Base-by-base conservation (phyloP, 2,329 filamentous ascomycete species). In the Hansfordia pulvinata region DNA sequence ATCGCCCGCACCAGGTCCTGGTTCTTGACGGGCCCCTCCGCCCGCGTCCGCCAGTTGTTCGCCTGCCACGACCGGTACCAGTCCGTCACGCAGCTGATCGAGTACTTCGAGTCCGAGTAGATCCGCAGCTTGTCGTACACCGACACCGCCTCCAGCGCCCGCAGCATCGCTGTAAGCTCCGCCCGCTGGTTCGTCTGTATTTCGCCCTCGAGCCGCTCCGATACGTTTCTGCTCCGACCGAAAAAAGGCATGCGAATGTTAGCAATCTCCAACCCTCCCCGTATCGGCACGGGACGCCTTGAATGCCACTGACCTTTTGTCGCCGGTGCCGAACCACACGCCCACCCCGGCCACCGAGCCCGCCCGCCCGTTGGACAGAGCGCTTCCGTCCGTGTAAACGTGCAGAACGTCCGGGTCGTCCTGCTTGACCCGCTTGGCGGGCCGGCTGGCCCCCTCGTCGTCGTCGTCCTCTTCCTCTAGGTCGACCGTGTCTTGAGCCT, bases 181-280 rank as follows among this genome's bases (percentile, higher is more conserved):
- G 88, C 90, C 3, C 90, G 80, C 50, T 96, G 84, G 48, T 98
- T 98, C 1, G 90, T 96, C 53, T 96, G 90, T 8, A 64, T 62
- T 10, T 65, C 60, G 26, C 84, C 84, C 27, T 63, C 54, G 3
- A 94, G 67, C 4, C 75, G 72, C 52, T 92, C 85, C 9, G 81
- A 82, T 14, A 93, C 48, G 44, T 76, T 76, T 36, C 62, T 66
- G 28, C 14, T 14, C 10, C n/a, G n/a, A n/a, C n/a, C n/a, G n/a
- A n/a, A n/a, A n/a, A n/a, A n/a, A n/a, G n/a, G n/a, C n/a, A n/a
- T n/a, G n/a, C n/a, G n/a, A n/a, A n/a, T n/a, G n/a, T n/a, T n/a
- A n/a, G n/a, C n/a, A n/a, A n/a, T n/a, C n/a, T n/a, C n/a, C n/a
- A n/a, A n/a, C n/a, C n/a, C n/a, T n/a, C n/a, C n/a, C n/a, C n/a